Evolutionary conservation across 495 filamentous ascomycete species (phyloP), one percentile per base, ranked within the genome.

Genomic region (Clohesyomyces aquaticus): DNA sequence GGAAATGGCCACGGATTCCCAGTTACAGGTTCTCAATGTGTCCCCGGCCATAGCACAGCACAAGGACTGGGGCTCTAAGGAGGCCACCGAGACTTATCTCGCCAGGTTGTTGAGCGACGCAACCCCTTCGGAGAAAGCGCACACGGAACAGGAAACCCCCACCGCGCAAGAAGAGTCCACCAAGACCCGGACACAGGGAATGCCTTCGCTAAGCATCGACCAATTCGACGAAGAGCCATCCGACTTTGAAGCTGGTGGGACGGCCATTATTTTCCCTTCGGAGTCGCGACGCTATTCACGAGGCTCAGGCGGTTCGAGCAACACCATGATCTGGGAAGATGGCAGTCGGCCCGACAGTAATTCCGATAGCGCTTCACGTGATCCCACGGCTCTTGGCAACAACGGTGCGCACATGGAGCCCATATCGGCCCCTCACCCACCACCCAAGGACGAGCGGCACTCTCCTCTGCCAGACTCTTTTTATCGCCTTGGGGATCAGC

Each of bases 71-170:
- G 61, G 62, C n/a, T 72, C 70, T 0, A 68, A 73, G 43, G 74
- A 70, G 28, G 56, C 69, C 9, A 73, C 73, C 32, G 61, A 70
- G 57, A 69, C 70, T 45, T 75, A 72, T 60, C 62, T 76, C 26
- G 68, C 53, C 14, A 59, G 61, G 54, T 35, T 68, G 3, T 55
- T 70, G 12, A 70, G 64, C 28, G 65, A 66, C 61, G 65, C 65
- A 1, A 63, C 49, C 25, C 56, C 12, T n/a, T 28, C 42, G 9
- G 51, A 51, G 59, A 41, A 42, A 6, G 9, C 4, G n/a, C 9
- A 21, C 12, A 19, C 22, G 4, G 42, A 56, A 25, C n/a, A 28
- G 12, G 42, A 23, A 28, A 14, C 46, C 4, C 4, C 61, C n/a
- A 32, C 47, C 1, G 28, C 61, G n/a, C 6, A 38, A 35, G 55